phyloP scores from a whole-genome alignment of 2,329 filamentous ascomycete species.

The Talaromyces pinophilus region DNA sequence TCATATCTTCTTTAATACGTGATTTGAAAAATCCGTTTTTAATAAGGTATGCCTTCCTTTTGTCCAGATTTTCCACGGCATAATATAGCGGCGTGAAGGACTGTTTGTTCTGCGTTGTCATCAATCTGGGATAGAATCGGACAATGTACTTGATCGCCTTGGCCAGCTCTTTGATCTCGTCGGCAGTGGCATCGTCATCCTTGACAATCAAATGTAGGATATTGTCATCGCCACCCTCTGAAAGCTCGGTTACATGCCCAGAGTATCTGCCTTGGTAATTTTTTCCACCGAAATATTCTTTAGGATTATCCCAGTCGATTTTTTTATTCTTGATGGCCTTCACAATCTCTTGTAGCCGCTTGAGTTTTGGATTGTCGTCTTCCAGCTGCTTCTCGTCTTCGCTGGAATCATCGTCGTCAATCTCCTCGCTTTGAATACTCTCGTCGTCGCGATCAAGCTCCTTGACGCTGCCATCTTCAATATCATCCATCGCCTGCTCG shows the following conservation, averaged over 20 bases:
- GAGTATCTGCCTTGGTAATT: not conserved
- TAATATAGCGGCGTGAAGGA: not conserved
- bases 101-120: slow-evolving; percentile 2
- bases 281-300: not conserved
- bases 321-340: not conserved
- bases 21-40: slow-evolving; percentile 5
- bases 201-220: not conserved
- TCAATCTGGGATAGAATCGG: not conserved
- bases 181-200: not conserved
- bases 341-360: slow-evolving; percentile 2
- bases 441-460: slow-evolving; percentile 1
- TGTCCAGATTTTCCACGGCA: not conserved
- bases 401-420: not conserved
- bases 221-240: not conserved
- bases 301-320: not conserved
- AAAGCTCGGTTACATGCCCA: not conserved
- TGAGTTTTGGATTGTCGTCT: not conserved
- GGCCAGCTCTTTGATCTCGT: not conserved
- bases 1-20: not conserved
- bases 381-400: slow-evolving; percentile 1
- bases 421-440: not conserved
- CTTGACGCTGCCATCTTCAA: not conserved
- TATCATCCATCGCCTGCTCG: not conserved
- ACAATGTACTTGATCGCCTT: slow-evolving; percentile 3
- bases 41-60: not conserved